These are phyloP conservation scores for Yamadazyma nakazawae DNA, from an alignment of 805 yeast species.

Conservation along the genomic window DNA sequence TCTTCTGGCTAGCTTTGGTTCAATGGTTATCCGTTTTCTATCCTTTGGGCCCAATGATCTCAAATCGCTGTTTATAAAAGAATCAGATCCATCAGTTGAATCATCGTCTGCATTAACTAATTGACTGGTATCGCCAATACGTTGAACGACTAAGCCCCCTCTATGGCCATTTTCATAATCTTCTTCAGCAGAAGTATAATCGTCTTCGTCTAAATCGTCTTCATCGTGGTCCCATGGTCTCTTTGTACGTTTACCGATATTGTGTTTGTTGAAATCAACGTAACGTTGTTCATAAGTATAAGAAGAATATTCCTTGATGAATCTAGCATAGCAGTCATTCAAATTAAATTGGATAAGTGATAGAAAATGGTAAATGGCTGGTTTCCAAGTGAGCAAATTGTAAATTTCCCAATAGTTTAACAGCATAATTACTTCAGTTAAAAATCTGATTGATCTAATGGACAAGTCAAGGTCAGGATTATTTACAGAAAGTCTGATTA, in stretches of 20 bases:
- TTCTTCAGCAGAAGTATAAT: not conserved
- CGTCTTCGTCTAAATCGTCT: constrained; percentile 1
- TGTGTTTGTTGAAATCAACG: constrained; percentile 9
- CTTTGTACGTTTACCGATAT: constrained; percentile 9
- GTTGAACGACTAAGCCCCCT: constrained; percentile 6
- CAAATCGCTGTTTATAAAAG: constrained; percentile 8
- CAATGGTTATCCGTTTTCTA: constrained; percentile 8
- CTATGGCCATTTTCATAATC: not conserved
- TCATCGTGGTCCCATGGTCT: constrained; percentile 2
- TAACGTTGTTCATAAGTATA: constrained; percentile 12
- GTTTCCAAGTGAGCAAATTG: constrained; percentile 39
- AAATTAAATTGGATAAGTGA: constrained; percentile 37
- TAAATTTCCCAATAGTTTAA: constrained; percentile 45
- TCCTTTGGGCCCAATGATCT: constrained; percentile 9
- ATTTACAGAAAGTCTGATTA: constrained; percentile 34
- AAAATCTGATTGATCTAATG: constrained; percentile 32
- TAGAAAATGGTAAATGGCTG: constrained; percentile 40
- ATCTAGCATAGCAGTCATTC: constrained; percentile 36
- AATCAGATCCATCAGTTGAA: constrained; percentile 2
- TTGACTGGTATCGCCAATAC: constrained; percentile 7
- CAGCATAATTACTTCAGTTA: constrained; percentile 34
- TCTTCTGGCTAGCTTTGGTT: constrained; percentile 12
- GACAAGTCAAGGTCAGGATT: constrained; percentile 29
- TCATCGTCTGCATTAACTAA: constrained; percentile 1
- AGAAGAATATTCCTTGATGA: constrained; percentile 31